Base-by-base conservation (phyloP, 495 filamentous ascomycete genomes). In the Filosporella fistucella region DNA sequence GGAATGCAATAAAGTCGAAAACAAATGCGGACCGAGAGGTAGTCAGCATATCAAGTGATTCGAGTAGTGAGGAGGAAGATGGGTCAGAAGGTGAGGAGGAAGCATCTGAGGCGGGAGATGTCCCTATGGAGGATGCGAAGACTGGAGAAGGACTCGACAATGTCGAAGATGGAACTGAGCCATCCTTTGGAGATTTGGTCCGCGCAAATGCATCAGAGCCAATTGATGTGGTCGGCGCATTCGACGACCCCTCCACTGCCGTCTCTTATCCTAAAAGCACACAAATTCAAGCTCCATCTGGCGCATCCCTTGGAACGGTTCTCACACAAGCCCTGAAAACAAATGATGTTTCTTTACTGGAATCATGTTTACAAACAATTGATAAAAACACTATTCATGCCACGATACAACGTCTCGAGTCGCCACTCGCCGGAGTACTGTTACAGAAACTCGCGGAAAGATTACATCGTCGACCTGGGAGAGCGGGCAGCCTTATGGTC, bases 271-370 rank as follows among this genome's bases (percentile, higher is more conserved):
- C 53, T 18, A 28, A 47, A 41, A 24, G 37, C 45, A 17, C 38
- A 14, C 46, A 55, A 36, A 67, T 72, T 51, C 74, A 75, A 53
- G 73, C 84, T 21, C 82, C 88, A 10, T 81, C 77, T n/a, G 81
- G 83, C 41, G 79, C 86, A 34, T 95, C 93, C 1, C 75, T 98
- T 20, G 83, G 85, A 9, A 95, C 89, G 4, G 88, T 96, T 8
- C 81, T 98, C 53, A 82, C 90, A 14, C 93, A 97, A 59, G 87
- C 93, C 3, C 85, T 98, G 33, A 83, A 84, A 60, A 96, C 90
- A 22, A 91, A 95, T 66, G 93, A 98, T 66, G 70, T 70, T 42
- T 78, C 78, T 35, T 84, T 96, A 45, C 82, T 98, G 45, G 91
- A 97, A 66, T 89, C 88, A 1, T 96, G 91, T 64, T 83, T 98